Evolutionary conservation across 108 stramenopile genomes (phyloP), one percentile per base, ranked within the genome.

Genomic region (Heterococcus sp.): DNA sequence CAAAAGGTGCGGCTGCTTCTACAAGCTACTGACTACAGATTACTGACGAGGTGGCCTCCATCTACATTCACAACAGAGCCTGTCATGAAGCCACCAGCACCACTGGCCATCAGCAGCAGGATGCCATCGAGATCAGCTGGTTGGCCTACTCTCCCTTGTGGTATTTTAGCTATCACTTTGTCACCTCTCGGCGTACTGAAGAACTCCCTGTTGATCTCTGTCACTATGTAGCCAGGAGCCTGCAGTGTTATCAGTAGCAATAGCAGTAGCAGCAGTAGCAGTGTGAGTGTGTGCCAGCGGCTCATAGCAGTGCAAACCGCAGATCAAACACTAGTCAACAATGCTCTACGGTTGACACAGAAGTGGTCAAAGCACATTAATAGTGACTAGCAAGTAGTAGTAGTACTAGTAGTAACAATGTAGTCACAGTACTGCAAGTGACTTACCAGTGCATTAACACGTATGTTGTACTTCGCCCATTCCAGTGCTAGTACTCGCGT

Each of bases 191-290:
- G 0, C 32, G 78, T 36, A 30, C 73, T 66, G 71, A 80, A 72
- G 8, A 80, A 73, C 31, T 80, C 65, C 35, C 35, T 26, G 78
- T 80, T 80, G 72, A 80, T 80, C 40, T 80, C 78, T 29, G 78
- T 80, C 28, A 38, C 38, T 32, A 80, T 72, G 72, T 80, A 80
- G 11, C 78, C 78, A 1, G 78, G 78, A 32, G 71, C 71, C n/a
- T n/a, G n/a, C n/a, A n/a, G n/a, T n/a, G n/a, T n/a, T n/a, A n/a
- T n/a, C n/a, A n/a, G n/a, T n/a, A n/a, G n/a, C n/a, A n/a, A n/a
- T n/a, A n/a, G n/a, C n/a, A n/a, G n/a, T n/a, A n/a, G n/a, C n/a
- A n/a, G n/a, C n/a, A n/a, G n/a, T n/a, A n/a, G n/a, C n/a, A n/a
- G n/a, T n/a, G n/a, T n/a, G n/a, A n/a, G n/a, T n/a, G n/a, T n/a